Conservation (phyloP, 371 early-diverging fungal species). For the Gilbertella persicaria region DNA sequence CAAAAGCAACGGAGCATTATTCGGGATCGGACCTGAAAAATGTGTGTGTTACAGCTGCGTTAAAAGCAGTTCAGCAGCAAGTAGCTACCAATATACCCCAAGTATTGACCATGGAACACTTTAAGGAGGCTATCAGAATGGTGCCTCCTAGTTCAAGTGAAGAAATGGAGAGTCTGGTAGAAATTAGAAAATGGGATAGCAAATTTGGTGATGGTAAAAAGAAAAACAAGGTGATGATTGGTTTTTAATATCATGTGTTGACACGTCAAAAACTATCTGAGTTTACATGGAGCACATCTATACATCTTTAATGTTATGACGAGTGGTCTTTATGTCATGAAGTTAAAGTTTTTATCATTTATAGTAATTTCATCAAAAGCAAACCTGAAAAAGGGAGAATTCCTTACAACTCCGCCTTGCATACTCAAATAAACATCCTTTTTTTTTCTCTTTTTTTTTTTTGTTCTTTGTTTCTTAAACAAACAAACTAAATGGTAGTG, state of each 20-base stretch:
- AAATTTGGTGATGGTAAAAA: slow-evolving; percentile 80
- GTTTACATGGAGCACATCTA: too few species aligned
- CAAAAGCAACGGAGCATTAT: slow-evolving; percentile 72
- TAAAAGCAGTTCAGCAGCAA: slow-evolving; percentile 69
- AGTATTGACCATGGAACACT: slow-evolving; percentile 58
- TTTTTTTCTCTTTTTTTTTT: too few species aligned
- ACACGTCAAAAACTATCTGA: too few species aligned
- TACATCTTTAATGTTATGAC: too few species aligned
- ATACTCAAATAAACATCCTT: too few species aligned
- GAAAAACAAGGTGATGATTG: slow-evolving; percentile 33
- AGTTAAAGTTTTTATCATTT: too few species aligned
- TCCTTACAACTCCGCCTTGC: too few species aligned
- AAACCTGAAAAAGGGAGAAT: too few species aligned
- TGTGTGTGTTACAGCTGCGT: slow-evolving; percentile 92
- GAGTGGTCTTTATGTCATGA: too few species aligned
- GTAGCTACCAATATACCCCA: slow-evolving; percentile 12
- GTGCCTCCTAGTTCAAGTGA: slow-evolving; percentile 86
- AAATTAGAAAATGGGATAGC: slow-evolving; percentile 88
- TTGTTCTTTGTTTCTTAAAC: too few species aligned
- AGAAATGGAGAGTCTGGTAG: slow-evolving; percentile 81
- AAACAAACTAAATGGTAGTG: too few species aligned
- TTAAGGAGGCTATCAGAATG: slow-evolving; percentile 79
- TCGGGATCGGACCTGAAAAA: slow-evolving; percentile 99
- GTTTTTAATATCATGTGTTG: slow-evolving; percentile 42
- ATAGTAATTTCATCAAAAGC: too few species aligned